These are phyloP conservation scores for Bacterosira constricta DNA, from an alignment of 108 stramenopile genomes.

Conservation along the genomic window DNA sequence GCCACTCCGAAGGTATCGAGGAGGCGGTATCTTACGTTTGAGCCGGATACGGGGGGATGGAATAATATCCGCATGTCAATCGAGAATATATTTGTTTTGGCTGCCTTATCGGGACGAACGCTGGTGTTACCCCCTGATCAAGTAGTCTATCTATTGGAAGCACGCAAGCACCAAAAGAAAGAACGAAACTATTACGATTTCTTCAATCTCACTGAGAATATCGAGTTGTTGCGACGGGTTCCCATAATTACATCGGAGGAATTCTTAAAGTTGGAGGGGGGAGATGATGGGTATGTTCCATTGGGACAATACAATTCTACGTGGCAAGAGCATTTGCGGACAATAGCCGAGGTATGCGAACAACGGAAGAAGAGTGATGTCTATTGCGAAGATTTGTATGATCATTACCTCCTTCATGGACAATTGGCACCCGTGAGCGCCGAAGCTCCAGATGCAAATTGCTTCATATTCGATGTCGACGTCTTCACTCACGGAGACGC, in stretches of 20 bases:
- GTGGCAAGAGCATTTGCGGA: constrained; percentile 11
- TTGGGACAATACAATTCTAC: constrained; percentile 29
- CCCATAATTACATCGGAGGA: constrained; percentile 63
- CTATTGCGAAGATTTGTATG: constrained; percentile 43
- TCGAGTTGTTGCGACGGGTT: constrained; percentile 53
- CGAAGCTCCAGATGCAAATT: constrained; percentile 34
- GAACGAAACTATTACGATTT: constrained; percentile 52
- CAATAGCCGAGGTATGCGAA: constrained; percentile 25
- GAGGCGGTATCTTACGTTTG: constrained; percentile 65
- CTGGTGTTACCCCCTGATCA: constrained; percentile 86
- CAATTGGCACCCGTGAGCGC: constrained; percentile 10
- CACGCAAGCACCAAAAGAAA: constrained; percentile 33
- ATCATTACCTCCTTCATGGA: constrained; percentile 24
- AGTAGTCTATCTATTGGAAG: constrained; percentile 70
- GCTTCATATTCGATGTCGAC: constrained; percentile 68
- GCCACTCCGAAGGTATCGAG: constrained; percentile 4
- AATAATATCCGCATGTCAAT: constrained; percentile 83
- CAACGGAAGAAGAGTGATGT: constrained; percentile 27
- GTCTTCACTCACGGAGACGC: constrained; percentile 41
- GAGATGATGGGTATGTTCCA: constrained; percentile 33
- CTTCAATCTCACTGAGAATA: constrained; percentile 40
- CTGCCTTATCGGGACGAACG: constrained; percentile 78
- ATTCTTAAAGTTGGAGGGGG: constrained; percentile 57
- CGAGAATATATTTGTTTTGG: constrained; percentile 80
- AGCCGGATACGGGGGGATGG: constrained; percentile 80